Conservation (phyloP, 352 stramenopile species). For the Globisporangium apiculatum region DNA sequence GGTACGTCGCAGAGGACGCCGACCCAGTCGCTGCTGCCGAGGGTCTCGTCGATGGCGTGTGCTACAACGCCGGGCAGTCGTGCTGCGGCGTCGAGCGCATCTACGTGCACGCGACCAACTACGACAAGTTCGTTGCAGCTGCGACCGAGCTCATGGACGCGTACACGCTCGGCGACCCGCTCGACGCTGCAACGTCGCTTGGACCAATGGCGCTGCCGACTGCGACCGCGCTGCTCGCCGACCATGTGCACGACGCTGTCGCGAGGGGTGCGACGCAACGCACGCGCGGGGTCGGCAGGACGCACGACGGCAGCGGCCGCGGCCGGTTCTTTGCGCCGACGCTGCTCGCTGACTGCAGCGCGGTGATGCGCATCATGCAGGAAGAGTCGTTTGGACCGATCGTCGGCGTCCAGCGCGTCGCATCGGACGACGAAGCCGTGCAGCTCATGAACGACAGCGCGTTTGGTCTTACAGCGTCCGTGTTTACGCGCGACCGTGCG, state of each 20-base stretch:
- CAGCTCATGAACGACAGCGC: constrained; percentile 74
- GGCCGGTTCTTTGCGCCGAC: constrained; percentile 78
- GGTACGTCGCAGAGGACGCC: constrained; percentile 64
- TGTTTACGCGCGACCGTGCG: constrained; percentile 63
- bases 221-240: constrained; percentile 37
- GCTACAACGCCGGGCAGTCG: constrained; percentile 83
- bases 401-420: constrained; percentile 63
- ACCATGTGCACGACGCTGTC: constrained; percentile 63
- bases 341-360: constrained; percentile 55
- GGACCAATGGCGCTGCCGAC: constrained; percentile 63
- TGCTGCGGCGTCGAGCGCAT: constrained; percentile 81
- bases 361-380: constrained; percentile 70
- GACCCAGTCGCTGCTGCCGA: constrained; percentile 61
- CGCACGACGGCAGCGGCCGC: constrained; percentile 36
- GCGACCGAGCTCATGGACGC: constrained; percentile 56
- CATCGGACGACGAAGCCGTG: constrained; percentile 65
- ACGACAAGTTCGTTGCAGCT: constrained; percentile 70
- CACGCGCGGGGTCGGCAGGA: constrained; percentile 29
- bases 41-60: constrained; percentile 67
- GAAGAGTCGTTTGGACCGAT: constrained; percentile 85
- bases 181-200: constrained; percentile 48
- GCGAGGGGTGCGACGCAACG: constrained; percentile 58
- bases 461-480: constrained; percentile 69
- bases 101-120: constrained; percentile 78
- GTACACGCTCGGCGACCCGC: constrained; percentile 60